These are phyloP conservation scores for Reutealis trisperma DNA, from an alignment of 345 rosid species.

Conservation along the genomic window DNA sequence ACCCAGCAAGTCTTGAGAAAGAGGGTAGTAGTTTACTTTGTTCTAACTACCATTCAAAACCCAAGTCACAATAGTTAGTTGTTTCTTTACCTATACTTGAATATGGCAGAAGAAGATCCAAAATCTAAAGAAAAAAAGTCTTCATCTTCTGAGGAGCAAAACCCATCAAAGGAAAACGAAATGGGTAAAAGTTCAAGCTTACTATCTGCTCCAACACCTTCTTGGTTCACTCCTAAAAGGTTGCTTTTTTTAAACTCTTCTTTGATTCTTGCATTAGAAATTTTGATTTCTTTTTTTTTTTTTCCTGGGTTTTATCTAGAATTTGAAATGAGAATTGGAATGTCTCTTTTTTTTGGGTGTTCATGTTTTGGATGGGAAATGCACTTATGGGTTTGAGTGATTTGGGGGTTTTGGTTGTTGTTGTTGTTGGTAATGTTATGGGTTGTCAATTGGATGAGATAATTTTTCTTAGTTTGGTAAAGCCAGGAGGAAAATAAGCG, in stretches of 20 bases:
- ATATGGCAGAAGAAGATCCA: neutral
- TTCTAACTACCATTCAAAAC: neutral
- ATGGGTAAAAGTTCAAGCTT: neutral
- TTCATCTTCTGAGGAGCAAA: neutral
- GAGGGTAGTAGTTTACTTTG: neutral
- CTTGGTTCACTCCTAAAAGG: slow-evolving; percentile 9
- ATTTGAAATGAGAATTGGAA: too few relatives aligned
- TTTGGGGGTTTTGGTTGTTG: neutral
- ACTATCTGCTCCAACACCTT: neutral
- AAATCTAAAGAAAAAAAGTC: neutral
- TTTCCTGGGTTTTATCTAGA: too few relatives aligned
- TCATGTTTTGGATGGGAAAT: too few relatives aligned
- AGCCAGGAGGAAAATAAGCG: neutral
- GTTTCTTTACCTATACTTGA: neutral
- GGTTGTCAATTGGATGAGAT: neutral
- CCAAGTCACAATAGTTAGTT: neutral
- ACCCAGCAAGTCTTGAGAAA: too few relatives aligned
- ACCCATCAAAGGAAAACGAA: neutral
- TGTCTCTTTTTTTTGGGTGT: too few relatives aligned
- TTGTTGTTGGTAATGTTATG: neutral
- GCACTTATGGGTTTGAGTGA: neutral
- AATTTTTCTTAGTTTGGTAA: neutral
- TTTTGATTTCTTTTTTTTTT: too few relatives aligned
- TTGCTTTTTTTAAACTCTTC: neutral
- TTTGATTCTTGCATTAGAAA: neutral